These are phyloP conservation scores for Dictyostelium discoideum DNA, from an alignment of 78 protist genomes.

Conservation along the genomic window DNA sequence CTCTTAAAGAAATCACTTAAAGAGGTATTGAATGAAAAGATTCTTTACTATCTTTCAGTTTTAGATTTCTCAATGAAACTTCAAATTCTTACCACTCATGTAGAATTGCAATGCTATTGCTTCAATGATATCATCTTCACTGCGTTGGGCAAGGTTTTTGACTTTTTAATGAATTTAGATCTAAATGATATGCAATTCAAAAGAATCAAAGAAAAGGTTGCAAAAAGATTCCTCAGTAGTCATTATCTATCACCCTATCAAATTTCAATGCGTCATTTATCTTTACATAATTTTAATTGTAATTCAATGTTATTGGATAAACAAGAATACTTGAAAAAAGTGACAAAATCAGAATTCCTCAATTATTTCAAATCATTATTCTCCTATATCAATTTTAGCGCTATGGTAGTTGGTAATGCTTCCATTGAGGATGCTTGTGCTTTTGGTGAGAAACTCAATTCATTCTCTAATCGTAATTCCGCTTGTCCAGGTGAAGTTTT, in stretches of 20 bases:
- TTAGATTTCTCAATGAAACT: not conserved
- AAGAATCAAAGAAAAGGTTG: not conserved
- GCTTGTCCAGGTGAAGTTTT: not conserved
- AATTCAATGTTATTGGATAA: not conserved
- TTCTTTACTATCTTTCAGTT: constrained; percentile 10
- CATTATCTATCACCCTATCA: not conserved
- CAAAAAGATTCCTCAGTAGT: not conserved
- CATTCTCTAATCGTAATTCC: not conserved
- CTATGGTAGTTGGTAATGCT: constrained; percentile 32
- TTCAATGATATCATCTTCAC: constrained; percentile 14
- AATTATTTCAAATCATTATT: not conserved
- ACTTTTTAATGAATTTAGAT: not conserved
- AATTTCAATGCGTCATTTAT: not conserved
- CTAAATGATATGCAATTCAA: not conserved
- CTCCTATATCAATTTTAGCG: not conserved
- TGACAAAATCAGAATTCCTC: not conserved
- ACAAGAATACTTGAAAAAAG: not conserved
- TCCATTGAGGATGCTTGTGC: constrained; percentile 2
- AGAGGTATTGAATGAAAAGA: constrained; percentile 30
- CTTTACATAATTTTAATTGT: not conserved
- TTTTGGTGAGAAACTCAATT: not conserved
- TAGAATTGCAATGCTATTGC: not conserved
- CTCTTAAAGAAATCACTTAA: not conserved
- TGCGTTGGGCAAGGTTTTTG: not conserved
- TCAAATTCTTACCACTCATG: not conserved